Conservation (phyloP, 257 asterid genomes). For the Petunia secreta region DNA sequence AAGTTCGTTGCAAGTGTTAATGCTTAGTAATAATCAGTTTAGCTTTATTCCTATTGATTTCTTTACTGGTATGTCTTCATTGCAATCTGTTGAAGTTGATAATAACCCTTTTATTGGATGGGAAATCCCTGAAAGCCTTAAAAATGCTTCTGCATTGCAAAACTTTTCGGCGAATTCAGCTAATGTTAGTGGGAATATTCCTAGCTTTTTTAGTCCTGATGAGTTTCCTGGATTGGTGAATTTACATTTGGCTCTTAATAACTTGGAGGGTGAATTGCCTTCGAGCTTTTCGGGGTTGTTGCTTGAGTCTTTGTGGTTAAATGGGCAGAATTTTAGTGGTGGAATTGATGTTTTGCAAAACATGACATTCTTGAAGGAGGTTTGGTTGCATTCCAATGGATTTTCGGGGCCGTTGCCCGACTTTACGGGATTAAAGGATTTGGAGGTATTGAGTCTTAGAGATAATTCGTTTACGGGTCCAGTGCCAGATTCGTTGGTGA, state of each 20-base stretch:
- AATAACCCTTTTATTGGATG: conserved; percentile 72
- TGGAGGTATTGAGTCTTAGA: conserved; percentile 71
- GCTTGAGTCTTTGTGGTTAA: conserved; percentile 81
- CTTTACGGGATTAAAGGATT: conserved; percentile 55
- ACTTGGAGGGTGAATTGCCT: conserved; percentile 75
- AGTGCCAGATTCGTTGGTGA: conserved; percentile 63
- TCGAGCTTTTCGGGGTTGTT: conserved; percentile 57
- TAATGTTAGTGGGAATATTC: conserved; percentile 67
- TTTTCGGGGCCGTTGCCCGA: conserved; percentile 82
- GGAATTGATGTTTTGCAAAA: conserved; percentile 68
- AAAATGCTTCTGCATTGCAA: conserved; percentile 63
- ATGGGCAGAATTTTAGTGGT: conserved; percentile 83
- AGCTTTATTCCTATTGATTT: conserved; percentile 72
- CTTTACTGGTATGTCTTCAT: conserved; percentile 74
- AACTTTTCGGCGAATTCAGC: conserved; percentile 82
- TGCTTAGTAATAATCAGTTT: conserved; percentile 75
- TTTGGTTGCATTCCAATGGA: conserved; percentile 78
- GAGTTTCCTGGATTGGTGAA: conserved; percentile 66
- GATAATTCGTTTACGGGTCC: conserved; percentile 80
- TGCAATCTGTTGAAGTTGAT: conserved; percentile 72
- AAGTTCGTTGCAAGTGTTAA: conserved; percentile 56
- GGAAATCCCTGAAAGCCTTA: conserved; percentile 69
- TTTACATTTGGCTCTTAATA: conserved; percentile 85
- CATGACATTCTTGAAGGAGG: conserved; percentile 80
- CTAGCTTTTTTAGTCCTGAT: conserved; percentile 67